Evolutionary conservation across 2,329 filamentous ascomycete genomes (phyloP).

Genomic region (Celoporthe dispersa): DNA sequence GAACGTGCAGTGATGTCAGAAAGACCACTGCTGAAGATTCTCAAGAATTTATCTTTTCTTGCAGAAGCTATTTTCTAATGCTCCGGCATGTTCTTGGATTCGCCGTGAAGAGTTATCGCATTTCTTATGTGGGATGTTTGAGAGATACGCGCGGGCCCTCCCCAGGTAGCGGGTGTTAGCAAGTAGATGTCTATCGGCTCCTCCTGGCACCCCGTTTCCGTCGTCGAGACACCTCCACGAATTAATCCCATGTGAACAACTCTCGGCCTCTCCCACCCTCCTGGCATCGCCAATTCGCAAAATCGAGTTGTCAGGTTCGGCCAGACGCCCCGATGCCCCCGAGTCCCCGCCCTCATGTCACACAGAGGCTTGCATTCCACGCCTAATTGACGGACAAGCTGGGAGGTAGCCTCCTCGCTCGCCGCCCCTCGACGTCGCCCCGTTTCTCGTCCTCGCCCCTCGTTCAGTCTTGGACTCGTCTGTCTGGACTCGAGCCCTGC

Average conservation of each 20-base stretch:
- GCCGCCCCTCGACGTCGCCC: slow-evolving; percentile 2
- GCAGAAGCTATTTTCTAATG: neutral
- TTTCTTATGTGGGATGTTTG: neutral
- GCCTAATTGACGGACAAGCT: slow-evolving; percentile 19
- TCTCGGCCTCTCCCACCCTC: neutral
- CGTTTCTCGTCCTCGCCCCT: neutral
- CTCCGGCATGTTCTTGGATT: neutral
- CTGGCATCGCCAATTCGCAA: neutral
- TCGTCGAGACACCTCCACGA: neutral
- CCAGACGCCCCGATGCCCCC: slow-evolving; percentile 25
- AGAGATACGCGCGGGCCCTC: slow-evolving; percentile 6
- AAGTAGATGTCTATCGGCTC: slow-evolving; percentile 9
- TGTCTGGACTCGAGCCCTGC: neutral
- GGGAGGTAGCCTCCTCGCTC: slow-evolving; percentile 1
- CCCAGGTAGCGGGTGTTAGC: neutral
- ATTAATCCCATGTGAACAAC: slow-evolving; percentile 5
- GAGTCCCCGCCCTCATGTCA: slow-evolving; percentile 13
- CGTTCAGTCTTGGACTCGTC: neutral
- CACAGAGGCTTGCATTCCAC: slow-evolving; percentile 21
- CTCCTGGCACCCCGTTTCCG: neutral
- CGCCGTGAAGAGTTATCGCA: neutral
- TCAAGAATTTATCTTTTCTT: neutral
- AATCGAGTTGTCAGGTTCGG: neutral
- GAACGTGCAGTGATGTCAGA: neutral
- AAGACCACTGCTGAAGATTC: neutral